These are phyloP conservation scores for Cyclocybe aegerita DNA, from an alignment of 768 basidiomycete genomes.

Conservation along the genomic window DNA sequence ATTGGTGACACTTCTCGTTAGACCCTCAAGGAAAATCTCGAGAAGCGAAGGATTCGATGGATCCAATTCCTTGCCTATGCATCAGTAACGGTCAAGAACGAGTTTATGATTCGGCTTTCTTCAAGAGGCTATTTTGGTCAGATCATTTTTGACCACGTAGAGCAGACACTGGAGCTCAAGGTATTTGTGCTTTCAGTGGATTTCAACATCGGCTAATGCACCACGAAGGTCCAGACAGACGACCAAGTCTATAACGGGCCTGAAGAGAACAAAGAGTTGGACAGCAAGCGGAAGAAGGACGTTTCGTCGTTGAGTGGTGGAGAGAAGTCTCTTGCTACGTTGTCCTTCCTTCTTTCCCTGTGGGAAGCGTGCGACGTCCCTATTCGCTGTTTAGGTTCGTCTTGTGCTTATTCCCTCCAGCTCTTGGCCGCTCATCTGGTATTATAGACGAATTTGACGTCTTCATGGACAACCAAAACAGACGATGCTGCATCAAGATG, in stretches of 20 bases:
- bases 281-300: background rate
- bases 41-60: background rate
- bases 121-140: conserved; percentile 4
- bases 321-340: conserved; percentile 4
- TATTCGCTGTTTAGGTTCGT: conserved; percentile 3
- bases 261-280: background rate
- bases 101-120: conserved; percentile 2
- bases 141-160: background rate
- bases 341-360: conserved; percentile 5
- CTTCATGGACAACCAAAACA: conserved; percentile 6
- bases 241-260: background rate
- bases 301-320: conserved; percentile 4
- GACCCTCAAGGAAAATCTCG: background rate
- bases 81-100: conserved; percentile 1
- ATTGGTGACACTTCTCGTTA: background rate
- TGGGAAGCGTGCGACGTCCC: conserved; percentile 4
- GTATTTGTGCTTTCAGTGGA: background rate
- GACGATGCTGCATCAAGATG: conserved; percentile 3
- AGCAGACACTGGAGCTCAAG: conserved; percentile 1
- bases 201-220: background rate
- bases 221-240: conserved; percentile 5
- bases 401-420: background rate
- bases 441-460: conserved; percentile 8
- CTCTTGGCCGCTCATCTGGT: background rate
- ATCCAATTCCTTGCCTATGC: background rate